These are phyloP conservation scores for Torulaspora franciscae DNA, from an alignment of 805 yeast species.

Conservation along the genomic window DNA sequence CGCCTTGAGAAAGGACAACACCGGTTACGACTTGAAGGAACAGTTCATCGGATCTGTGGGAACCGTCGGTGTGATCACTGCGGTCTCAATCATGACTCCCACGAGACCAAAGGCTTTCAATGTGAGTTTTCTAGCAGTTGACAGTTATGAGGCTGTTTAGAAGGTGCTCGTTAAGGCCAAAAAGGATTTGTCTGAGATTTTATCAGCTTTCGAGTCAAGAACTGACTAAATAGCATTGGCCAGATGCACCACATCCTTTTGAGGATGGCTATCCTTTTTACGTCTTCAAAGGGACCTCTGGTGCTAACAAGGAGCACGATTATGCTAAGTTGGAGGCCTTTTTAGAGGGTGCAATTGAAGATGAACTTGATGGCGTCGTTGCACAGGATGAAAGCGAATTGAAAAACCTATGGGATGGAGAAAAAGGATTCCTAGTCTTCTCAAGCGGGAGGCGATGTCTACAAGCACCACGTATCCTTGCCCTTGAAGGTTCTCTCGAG, in stretches of 20 bases:
- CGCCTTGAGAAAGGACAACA: constrained; percentile 87
- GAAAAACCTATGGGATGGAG: constrained; percentile 90
- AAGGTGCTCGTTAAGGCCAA: constrained; percentile 75
- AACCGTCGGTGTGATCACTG: constrained; percentile 84
- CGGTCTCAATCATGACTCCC: constrained; percentile 84
- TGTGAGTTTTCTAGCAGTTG: constrained; percentile 82
- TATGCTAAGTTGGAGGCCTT: constrained; percentile 82
- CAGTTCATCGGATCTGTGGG: constrained; percentile 93
- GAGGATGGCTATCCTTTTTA: constrained; percentile 83
- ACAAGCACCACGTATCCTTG: constrained; percentile 92
- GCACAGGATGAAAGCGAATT: constrained; percentile 93
- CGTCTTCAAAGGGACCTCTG: constrained; percentile 91
- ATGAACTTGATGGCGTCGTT: constrained; percentile 85
- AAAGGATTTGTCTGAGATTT: constrained; percentile 71
- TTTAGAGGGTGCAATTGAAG: constrained; percentile 78
- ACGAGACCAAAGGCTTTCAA: constrained; percentile 80
- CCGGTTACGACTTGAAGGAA: constrained; percentile 92
- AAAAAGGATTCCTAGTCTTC: constrained; percentile 85
- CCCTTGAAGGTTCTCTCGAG: constrained; percentile 71
- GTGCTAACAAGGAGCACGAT: constrained; percentile 90
- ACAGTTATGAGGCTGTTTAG: constrained; percentile 78
- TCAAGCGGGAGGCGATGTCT: constrained; percentile 84
- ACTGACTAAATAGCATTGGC: constrained; percentile 55
- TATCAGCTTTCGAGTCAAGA: constrained; percentile 86
- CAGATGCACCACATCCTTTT: constrained; percentile 62